Evolutionary conservation across 2,329 filamentous ascomycete genomes (phyloP).

Genomic region (Nannizzia gypsea): DNA sequence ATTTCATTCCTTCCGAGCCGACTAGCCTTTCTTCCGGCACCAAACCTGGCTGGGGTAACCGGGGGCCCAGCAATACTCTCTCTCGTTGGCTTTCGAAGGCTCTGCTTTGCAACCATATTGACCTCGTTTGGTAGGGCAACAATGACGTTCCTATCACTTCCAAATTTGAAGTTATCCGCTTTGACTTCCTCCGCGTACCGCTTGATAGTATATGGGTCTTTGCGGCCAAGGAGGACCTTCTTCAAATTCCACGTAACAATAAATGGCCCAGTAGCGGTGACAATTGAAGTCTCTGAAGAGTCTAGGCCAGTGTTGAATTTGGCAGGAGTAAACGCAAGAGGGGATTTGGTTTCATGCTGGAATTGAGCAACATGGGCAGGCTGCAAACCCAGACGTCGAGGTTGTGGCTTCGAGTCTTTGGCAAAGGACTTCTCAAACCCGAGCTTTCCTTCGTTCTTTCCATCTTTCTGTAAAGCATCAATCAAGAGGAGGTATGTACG

Average conservation of each 20-base stretch:
- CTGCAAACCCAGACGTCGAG: constrained; percentile 74
- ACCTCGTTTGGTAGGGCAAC: constrained; percentile 95
- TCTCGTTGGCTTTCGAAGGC: constrained; percentile 73
- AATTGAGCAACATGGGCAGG: constrained; percentile 94
- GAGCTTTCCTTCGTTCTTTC: constrained; percentile 96
- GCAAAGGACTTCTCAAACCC: constrained; percentile 90
- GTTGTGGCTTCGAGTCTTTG: constrained; percentile 86
- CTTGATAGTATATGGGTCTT: constrained; percentile 92
- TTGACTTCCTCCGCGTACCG: constrained; percentile 91
- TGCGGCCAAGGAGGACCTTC: constrained; percentile 68
- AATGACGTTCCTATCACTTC: constrained; percentile 94
- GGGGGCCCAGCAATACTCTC: constrained; percentile 69
- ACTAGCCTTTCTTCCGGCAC: constrained; percentile 38
- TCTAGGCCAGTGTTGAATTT: constrained; percentile 87
- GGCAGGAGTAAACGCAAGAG: constrained; percentile 77
- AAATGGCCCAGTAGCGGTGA: constrained; percentile 91
- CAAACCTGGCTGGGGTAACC: constrained; percentile 37
- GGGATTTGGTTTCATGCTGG: constrained; percentile 83
- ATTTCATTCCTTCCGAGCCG: constrained; percentile 62
- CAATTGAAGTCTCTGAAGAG: constrained; percentile 77
- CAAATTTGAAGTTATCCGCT: constrained; percentile 96
- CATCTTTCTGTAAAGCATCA: constrained; percentile 76
- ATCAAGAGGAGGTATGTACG: constrained; percentile 90
- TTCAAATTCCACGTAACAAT: constrained; percentile 94
- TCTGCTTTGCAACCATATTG: constrained; percentile 86